Conservation (phyloP, 208 protist species). For the Acanthamoeba healyi region DNA sequence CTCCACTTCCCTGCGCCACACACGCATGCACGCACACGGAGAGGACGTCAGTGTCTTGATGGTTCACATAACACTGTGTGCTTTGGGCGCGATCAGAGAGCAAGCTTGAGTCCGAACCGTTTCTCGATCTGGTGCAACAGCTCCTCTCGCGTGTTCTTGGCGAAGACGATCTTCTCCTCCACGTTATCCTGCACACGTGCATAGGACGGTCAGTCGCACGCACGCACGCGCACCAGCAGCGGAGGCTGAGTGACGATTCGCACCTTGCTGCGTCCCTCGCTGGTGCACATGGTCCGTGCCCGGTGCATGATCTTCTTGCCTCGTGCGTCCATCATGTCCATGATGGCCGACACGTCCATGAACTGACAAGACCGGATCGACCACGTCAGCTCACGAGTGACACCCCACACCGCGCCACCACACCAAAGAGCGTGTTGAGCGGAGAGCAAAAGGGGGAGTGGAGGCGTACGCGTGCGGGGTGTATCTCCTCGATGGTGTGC, state of each 20-base stretch:
- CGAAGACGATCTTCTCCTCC: background rate
- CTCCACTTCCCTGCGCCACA: slow-evolving; percentile 1
- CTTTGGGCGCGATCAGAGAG: background rate
- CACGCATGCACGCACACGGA: background rate
- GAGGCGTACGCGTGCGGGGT: background rate
- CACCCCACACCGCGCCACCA: too few relatives aligned
- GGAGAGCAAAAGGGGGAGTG: background rate
- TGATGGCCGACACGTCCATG: slow-evolving; percentile 5
- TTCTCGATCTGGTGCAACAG: slow-evolving; percentile 11
- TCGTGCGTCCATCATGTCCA: slow-evolving; percentile 29
- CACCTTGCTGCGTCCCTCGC: background rate
- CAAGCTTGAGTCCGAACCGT: background rate
- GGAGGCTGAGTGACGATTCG: background rate
- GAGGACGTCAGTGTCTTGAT: too few relatives aligned
- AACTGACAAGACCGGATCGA: background rate
- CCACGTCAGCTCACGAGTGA: background rate
- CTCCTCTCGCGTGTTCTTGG: background rate
- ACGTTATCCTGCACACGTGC: background rate
- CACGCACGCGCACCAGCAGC: background rate
- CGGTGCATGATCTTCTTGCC: slow-evolving; percentile 24
- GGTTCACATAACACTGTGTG: too few relatives aligned
- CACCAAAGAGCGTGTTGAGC: background rate
- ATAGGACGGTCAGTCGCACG: background rate
- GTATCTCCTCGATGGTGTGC: slow-evolving; percentile 1
- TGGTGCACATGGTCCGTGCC: background rate